These are phyloP conservation scores for Fusarium penzigii DNA, from an alignment of 2,329 filamentous ascomycete genomes.

Conservation along the genomic window DNA sequence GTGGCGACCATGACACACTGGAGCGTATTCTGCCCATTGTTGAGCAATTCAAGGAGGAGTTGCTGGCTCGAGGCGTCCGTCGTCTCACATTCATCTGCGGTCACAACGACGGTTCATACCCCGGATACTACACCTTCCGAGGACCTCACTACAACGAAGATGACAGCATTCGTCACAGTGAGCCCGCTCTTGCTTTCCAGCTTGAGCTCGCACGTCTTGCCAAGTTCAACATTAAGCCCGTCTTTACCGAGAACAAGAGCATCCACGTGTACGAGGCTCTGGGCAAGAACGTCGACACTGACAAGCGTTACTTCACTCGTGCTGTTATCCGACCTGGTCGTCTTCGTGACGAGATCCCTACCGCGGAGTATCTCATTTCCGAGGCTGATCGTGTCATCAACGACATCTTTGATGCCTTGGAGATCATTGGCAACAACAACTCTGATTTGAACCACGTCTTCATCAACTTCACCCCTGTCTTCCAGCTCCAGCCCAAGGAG, in stretches of 20 bases:
- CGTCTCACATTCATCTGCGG: constrained; percentile 96
- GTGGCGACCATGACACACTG: constrained; percentile 79
- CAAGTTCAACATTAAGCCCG: constrained; percentile 97
- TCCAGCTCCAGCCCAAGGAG: constrained; percentile 85
- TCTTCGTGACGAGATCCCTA: constrained; percentile 94
- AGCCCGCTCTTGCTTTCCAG: constrained; percentile 97
- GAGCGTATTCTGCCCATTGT: constrained; percentile 74
- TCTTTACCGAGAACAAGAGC: constrained; percentile 98
- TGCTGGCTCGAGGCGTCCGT: constrained; percentile 78
- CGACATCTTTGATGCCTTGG: constrained; percentile 94
- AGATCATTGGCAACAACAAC: constrained; percentile 99
- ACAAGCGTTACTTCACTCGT: constrained; percentile 98
- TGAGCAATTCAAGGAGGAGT: constrained; percentile 78
- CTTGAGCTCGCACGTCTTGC: constrained; percentile 90
- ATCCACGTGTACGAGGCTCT: constrained; percentile 98
- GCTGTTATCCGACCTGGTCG: constrained; percentile 92
- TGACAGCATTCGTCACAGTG: constrained; percentile 92
- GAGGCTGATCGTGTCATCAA: constrained; percentile 96
- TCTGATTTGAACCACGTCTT: constrained; percentile 99
- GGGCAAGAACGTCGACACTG: constrained; percentile 90
- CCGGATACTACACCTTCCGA: constrained; percentile 97
- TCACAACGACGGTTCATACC: constrained; percentile 90
- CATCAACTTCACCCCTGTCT: constrained; percentile 98
- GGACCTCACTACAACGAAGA: constrained; percentile 89
- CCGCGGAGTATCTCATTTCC: constrained; percentile 96